These are phyloP conservation scores for Boletus sp. DNA, from an alignment of 1,284 basidiomycete species.

Conservation along the genomic window DNA sequence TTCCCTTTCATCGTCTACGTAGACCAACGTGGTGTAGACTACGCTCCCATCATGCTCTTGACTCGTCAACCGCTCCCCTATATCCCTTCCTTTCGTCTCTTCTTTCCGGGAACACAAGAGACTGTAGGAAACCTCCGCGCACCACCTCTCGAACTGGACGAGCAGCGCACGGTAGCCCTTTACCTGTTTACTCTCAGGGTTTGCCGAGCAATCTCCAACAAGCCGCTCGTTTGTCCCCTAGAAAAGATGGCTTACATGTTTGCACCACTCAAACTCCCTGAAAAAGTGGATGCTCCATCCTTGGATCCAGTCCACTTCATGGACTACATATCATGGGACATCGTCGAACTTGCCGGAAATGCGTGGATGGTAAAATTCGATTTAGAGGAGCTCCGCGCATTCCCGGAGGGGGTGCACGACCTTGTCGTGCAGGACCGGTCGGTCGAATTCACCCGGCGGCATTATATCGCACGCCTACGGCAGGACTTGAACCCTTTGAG, in stretches of 20 bases:
- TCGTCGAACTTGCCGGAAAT: constrained; percentile 48
- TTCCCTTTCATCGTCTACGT: constrained; percentile 55
- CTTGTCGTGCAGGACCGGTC: constrained; percentile 69
- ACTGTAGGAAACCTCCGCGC: constrained; percentile 43
- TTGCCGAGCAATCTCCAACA: constrained; percentile 62
- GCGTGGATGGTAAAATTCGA: constrained; percentile 51
- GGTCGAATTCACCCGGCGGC: constrained; percentile 72
- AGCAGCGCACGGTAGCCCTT: constrained; percentile 45
- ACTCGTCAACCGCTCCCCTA: constrained; percentile 61
- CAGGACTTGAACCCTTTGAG: constrained; percentile 68
- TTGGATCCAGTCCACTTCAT: constrained; percentile 38
- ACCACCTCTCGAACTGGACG: constrained; percentile 46
- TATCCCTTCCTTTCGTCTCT: constrained; percentile 53
- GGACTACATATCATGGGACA: constrained; percentile 59
- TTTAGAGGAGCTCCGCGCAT: constrained; percentile 37
- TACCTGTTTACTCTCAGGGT: constrained; percentile 61
- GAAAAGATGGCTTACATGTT: constrained; percentile 61
- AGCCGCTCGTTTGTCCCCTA: constrained; percentile 50
- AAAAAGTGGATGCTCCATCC: constrained; percentile 17
- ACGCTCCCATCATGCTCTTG: constrained; percentile 59
- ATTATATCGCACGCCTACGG: constrained; percentile 52
- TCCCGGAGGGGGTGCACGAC: constrained; percentile 48
- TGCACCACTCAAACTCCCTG: constrained; percentile 47
- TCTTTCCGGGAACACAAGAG: constrained; percentile 46
- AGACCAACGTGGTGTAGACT: constrained; percentile 32